These are phyloP conservation scores for Hanseniaspora nectarophila DNA, from an alignment of 805 yeast genomes.

Conservation along the genomic window DNA sequence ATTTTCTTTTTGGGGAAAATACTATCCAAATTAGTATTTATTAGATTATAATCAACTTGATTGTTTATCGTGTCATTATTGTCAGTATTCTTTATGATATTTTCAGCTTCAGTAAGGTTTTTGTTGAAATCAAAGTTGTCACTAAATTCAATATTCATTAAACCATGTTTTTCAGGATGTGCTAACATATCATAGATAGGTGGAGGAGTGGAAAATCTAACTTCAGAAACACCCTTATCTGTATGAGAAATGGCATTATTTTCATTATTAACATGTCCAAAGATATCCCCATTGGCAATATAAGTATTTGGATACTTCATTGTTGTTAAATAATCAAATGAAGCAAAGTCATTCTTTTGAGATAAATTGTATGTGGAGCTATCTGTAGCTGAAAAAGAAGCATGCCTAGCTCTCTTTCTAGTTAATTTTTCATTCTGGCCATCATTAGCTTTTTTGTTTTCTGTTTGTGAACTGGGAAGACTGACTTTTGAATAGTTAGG, in stretches of 20 bases:
- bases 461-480: not conserved
- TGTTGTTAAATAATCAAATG: not conserved
- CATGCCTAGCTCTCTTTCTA: constrained; percentile 31
- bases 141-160: not conserved
- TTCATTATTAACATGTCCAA: not conserved
- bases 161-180: constrained; percentile 11
- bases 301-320: not conserved
- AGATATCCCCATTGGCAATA: not conserved
- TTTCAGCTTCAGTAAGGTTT: constrained; percentile 4
- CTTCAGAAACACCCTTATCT: constrained; percentile 7
- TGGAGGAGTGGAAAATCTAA: constrained; percentile 13
- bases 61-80: not conserved
- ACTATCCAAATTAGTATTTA: constrained; percentile 10
- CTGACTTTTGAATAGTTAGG: not conserved
- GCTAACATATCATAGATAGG: constrained; percentile 11
- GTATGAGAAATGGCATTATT: not conserved
- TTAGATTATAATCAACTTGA: constrained; percentile 12
- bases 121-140: not conserved
- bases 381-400: constrained; percentile 35
- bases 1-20: constrained; percentile 12
- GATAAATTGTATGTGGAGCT: constrained; percentile 28
- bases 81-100: constrained; percentile 2
- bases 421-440: not conserved
- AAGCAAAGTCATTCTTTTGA: not conserved
- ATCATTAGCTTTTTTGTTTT: not conserved